Conservation (phyloP, 1,284 basidiomycete genomes). For the Leccinum angustisporum region DNA sequence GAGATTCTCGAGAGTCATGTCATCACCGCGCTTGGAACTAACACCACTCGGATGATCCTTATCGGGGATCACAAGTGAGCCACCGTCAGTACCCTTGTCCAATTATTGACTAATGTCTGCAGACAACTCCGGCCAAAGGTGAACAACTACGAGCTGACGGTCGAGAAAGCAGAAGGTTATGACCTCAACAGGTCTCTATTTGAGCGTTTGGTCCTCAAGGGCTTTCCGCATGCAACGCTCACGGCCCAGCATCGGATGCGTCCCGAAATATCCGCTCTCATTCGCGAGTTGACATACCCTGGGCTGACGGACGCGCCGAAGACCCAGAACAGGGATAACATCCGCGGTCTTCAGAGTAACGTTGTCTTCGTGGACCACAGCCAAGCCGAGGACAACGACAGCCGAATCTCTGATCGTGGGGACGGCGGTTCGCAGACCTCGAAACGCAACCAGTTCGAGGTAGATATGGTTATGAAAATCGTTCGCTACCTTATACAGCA, state of each 20-base stretch:
- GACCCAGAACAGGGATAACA: slow-evolving; percentile 47
- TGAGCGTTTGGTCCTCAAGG: slow-evolving; percentile 59
- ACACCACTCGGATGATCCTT: slow-evolving; percentile 53
- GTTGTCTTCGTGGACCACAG: slow-evolving; percentile 61
- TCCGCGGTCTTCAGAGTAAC: slow-evolving; percentile 54
- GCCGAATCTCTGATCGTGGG: slow-evolving; percentile 40
- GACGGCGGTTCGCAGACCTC: slow-evolving; percentile 52
- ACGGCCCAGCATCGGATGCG: slow-evolving; percentile 67
- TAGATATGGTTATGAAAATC: slow-evolving; percentile 60
- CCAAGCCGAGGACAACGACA: slow-evolving; percentile 50
- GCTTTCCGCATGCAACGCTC: slow-evolving; percentile 58
- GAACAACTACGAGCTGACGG: slow-evolving; percentile 59
- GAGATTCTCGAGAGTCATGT: slow-evolving; percentile 69
- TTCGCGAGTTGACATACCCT: slow-evolving; percentile 63
- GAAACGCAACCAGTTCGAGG: slow-evolving; percentile 60
- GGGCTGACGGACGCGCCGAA: slow-evolving; percentile 54
- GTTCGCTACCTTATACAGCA: slow-evolving; percentile 65
- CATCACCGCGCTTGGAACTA: slow-evolving; percentile 49
- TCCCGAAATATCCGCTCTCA: slow-evolving; percentile 61
- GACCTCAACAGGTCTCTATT: slow-evolving; percentile 66
- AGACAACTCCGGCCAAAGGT: slow-evolving; percentile 72
- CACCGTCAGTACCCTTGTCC: not conserved
- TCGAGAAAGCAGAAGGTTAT: slow-evolving; percentile 62
- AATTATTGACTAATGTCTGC: not conserved
- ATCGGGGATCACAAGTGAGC: slow-evolving; percentile 71